Conservation (phyloP, 768 basidiomycete species). For the Lepiota venenata region DNA sequence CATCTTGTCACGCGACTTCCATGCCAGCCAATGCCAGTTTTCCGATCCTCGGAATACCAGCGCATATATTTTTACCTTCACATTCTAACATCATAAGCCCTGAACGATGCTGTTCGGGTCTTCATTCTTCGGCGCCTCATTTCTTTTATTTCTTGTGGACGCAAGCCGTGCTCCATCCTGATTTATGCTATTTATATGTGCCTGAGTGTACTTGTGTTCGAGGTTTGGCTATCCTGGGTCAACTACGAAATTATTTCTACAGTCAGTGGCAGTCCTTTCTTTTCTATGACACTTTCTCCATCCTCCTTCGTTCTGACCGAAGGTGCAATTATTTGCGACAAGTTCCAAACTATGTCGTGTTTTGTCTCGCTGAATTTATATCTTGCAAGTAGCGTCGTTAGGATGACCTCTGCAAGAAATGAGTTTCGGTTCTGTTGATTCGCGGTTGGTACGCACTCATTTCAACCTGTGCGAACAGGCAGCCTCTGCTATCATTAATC, state of each 20-base stretch:
- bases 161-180: no score
- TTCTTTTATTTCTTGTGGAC: no score
- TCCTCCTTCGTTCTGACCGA: constrained; percentile 26
- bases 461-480: constrained; percentile 53
- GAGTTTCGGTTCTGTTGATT: neutral
- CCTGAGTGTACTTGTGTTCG: no score
- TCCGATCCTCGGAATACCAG: no score
- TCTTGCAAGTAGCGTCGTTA: constrained; percentile 31
- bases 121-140: no score
- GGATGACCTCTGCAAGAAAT: constrained; percentile 32
- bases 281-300: constrained; percentile 21
- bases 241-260: constrained; percentile 13
- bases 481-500: constrained; percentile 31
- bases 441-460: constrained; percentile 38
- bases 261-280: constrained; percentile 33
- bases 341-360: constrained; percentile 41
- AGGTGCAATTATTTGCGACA: constrained; percentile 45
- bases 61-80: no score
- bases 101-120: no score
- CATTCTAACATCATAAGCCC: no score
- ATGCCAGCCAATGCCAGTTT: no score
- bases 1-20: no score
- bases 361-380: constrained; percentile 32
- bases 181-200: no score
- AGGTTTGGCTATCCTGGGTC: no score